Base-by-base conservation (phyloP, 352 stramenopile species). In the Pythium insidiosum region DNA sequence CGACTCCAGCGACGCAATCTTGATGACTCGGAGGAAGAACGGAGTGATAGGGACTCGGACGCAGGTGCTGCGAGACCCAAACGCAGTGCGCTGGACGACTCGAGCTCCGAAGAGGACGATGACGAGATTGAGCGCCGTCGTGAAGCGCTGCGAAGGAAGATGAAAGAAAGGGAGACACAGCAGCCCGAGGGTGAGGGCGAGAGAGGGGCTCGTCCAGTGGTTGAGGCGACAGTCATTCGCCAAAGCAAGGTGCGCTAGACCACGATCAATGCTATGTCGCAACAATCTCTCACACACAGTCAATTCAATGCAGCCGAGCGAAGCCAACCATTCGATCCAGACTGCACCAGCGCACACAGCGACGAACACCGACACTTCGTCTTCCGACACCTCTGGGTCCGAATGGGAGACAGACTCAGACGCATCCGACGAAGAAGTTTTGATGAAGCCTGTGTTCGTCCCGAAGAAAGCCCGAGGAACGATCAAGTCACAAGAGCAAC, bases 391-490 rank as follows among this genome's bases (percentile, higher is more conserved):
- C 4, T 70, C 65, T 9, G 63, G 55, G 24, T 88, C 77, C 1
- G 79, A 92, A 43, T 91, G 73, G 60, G 82, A 90, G 50, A 94
- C 79, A 0, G 82, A 94, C 45, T 77, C 79, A 9, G 72, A 88
- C 42, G 70, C 86, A 4, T 90, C 77, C 12, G 76, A 87, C 11
- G 63, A 64, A 20, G 73, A 89, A 37, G 57, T 74, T 53, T 54
- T 96, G 13, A 82, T 95, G 66, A 96, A 95, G 52, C 89, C 89
- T 4, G 72, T 96, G 13, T 97, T 96, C 50, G 74, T 97, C 19
- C 89, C 89, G 0, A 96, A 95, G 53, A 83, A 84, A 30, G 80
- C 79, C 22, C 81, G 87, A 24, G 77, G 80, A 40, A 96, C 84
- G 23, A 71, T 95, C 47, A 84, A 80, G 48, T 56, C 67, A 4